Conservation (phyloP, 352 stramenopile species). For the Elongisporangium undulatum region DNA sequence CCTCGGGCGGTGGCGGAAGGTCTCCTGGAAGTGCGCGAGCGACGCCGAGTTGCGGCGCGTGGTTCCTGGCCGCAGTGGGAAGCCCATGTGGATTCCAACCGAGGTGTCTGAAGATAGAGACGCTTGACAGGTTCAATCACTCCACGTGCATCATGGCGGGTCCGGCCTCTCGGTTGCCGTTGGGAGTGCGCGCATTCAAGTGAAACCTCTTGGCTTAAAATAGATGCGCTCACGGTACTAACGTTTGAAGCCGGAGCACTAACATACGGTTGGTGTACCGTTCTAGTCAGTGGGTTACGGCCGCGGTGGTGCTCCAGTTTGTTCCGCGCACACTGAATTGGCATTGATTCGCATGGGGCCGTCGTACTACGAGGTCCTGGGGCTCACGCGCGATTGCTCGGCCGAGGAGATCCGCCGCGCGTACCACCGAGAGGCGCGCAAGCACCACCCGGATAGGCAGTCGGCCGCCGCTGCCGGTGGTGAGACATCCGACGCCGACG, state of each 20-base stretch:
- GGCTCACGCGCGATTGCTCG: slow-evolving; percentile 34
- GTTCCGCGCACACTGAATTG: not conserved
- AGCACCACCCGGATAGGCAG: slow-evolving; percentile 67
- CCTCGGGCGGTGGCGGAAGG: slow-evolving; percentile 30
- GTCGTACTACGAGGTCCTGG: slow-evolving; percentile 53
- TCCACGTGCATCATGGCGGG: not conserved
- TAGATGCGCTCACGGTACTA: not conserved
- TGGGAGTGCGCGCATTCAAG: not conserved
- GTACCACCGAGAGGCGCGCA: slow-evolving; percentile 59
- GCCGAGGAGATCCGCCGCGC: slow-evolving; percentile 60
- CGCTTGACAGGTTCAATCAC: not conserved
- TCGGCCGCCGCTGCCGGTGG: not conserved
- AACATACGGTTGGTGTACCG: no score
- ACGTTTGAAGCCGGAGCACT: no score
- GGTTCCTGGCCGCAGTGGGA: not conserved
- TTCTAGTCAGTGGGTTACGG: not conserved
- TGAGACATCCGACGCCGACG: slow-evolving; percentile 1
- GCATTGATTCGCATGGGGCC: slow-evolving; percentile 1
- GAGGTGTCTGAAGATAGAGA: not conserved
- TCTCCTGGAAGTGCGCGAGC: slow-evolving; percentile 25
- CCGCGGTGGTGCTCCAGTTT: not conserved
- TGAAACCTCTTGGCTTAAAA: not conserved
- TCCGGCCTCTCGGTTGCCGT: not conserved
- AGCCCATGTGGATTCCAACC: not conserved
- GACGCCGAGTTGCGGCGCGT: slow-evolving; percentile 9